Evolutionary conservation across 129 eudicot species (phyloP), one percentile per base, ranked within the genome.

Genomic region (Centaurea solstitialis): DNA sequence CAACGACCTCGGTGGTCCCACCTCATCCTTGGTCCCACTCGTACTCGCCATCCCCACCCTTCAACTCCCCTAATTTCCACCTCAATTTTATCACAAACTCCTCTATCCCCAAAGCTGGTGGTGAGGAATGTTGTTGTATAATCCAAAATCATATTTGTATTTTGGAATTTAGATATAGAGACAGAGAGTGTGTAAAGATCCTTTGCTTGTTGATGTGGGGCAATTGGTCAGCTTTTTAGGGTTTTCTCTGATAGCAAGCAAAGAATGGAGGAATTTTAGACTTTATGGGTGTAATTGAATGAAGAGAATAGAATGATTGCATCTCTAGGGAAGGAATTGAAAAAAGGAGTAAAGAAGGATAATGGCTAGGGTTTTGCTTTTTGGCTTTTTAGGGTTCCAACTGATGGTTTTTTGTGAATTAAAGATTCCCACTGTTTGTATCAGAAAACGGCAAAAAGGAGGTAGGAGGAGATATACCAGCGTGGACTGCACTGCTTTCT

Each of bases 11-110:
- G 89, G 91, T n/a, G 93, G 93, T 17, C 83, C 92, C 79, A 82
- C 87, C 4, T 38, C 92, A 76, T 77, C 82, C 74, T 86, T 93
- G 70, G 91, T 90, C 85, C 97, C 98, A 85, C 98, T 92, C 24
- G 94, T 61, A 85, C 99, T 95, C 88, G 98, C 98, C 99, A 94
- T 94, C 35, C 41, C 33, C 72, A 43, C 39, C 70, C 33, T 37
- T 21, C 39, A 50, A 68, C 67, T 39, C 59, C 70, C 50, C 38
- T n/a, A n/a, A 75, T 75, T 30, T 74, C 80, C 85, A 75, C 62
- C 61, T 37, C 43, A 23, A 74, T 22, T 21, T 64, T 30, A 68
- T 17, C 39, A 4, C 4, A 33, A 74, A 17, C 26, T 5, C 11
- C 40, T 65, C 40, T 40, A 38, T 65, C 45, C 67, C n/a, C 50